Evolutionary conservation across 768 basidiomycete genomes (phyloP).

Genomic region (Udeniomyces megalosporus): DNA sequence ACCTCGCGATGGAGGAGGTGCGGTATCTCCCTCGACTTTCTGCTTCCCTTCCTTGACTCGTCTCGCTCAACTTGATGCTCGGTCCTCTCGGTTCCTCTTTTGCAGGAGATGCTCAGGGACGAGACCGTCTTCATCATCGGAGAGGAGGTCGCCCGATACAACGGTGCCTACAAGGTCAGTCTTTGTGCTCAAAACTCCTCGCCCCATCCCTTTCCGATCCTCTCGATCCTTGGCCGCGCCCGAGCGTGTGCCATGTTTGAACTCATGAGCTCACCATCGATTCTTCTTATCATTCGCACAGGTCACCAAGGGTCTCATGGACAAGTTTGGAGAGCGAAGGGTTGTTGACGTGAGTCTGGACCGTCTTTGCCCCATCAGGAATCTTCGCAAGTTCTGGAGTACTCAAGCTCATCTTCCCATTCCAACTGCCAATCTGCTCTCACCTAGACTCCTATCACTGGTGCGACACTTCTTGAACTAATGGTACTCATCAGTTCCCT

Average conservation of each 20-base stretch:
- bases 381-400: too few species aligned
- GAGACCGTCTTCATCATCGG: constrained; percentile 88
- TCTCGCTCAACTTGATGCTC: too few species aligned
- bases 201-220: not conserved
- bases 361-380: too few species aligned
- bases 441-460: constrained; percentile 16
- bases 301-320: constrained; percentile 95
- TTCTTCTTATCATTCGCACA: constrained; percentile 25
- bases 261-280: not conserved
- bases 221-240: too few species aligned
- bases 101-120: constrained; percentile 77
- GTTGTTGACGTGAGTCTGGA: constrained; percentile 62
- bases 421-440: not conserved
- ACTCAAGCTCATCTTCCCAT: too few species aligned
- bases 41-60: not conserved
- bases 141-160: constrained; percentile 96
- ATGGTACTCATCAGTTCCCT: not conserved
- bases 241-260: too few species aligned
- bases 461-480: too few species aligned
- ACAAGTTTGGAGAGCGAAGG: constrained; percentile 97
- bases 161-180: constrained; percentile 36
- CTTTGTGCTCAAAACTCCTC: not conserved
- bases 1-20: constrained; percentile 84
- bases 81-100: too few species aligned
- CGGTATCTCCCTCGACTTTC: not conserved